Percentiles rank a stretch among this genome's conserved stretches.
Evolutionary conservation across 2,329 filamentous ascomycete species (phyloP).

Genomic region (Trichoderma asperellum): DNA sequence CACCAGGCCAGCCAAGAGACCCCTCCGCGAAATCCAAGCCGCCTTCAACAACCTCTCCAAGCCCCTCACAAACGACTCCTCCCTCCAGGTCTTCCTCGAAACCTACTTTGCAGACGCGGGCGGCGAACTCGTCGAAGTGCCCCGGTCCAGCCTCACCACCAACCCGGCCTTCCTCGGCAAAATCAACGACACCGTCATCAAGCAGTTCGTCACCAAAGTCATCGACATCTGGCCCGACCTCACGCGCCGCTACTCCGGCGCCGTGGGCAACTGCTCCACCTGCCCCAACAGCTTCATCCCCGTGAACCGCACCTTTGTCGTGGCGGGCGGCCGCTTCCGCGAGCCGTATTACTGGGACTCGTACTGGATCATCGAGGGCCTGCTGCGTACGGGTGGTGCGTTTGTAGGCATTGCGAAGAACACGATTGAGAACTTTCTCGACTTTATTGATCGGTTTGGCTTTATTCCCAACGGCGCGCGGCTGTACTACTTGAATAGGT

Average conservation of each 20-base stretch:
- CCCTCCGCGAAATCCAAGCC: constrained; percentile 62
- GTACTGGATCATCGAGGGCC: constrained; percentile 69
- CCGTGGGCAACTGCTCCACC: constrained; percentile 56
- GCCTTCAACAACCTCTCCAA: constrained; percentile 63
- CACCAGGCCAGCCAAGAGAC: constrained; percentile 61
- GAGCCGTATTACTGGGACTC: constrained; percentile 75
- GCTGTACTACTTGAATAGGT: constrained; percentile 69
- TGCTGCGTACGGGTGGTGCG: constrained; percentile 65
- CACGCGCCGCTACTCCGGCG: constrained; percentile 61
- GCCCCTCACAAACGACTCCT: constrained; percentile 66
- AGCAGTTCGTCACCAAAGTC: constrained; percentile 64
- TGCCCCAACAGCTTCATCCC: constrained; percentile 70
- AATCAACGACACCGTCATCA: constrained; percentile 61
- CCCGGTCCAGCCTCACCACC: constrained; percentile 55
- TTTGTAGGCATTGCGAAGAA: constrained; percentile 67
- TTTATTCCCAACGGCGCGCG: constrained; percentile 72
- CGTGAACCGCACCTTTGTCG: constrained; percentile 69
- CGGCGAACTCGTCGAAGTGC: constrained; percentile 62
- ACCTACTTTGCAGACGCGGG: constrained; percentile 67
- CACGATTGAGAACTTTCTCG: constrained; percentile 71
- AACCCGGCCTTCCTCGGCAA: constrained; percentile 61
- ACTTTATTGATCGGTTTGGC: constrained; percentile 65
- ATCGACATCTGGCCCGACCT: constrained; percentile 72
- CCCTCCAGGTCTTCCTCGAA: constrained; percentile 63
- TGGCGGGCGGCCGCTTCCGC: constrained; percentile 71